Evolutionary conservation across 345 rosid species (phyloP), one percentile per base, ranked within the genome.

Genomic region (Arabis hirsuta): DNA sequence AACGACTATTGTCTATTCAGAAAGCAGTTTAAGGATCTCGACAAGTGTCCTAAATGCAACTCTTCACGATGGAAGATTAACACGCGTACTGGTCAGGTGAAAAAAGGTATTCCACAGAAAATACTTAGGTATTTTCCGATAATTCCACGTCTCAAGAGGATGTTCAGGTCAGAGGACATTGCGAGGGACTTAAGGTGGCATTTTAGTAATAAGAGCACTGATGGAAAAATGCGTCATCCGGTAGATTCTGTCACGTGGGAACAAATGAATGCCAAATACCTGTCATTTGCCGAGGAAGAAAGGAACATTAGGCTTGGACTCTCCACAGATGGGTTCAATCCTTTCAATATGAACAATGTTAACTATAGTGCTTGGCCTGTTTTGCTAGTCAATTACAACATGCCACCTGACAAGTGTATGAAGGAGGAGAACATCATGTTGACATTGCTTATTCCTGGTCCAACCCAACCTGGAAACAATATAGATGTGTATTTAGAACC

Each of bases 401-500:
- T 27, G 29, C 29, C 29, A 2, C 29, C 29, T 27, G 4, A 27
- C 29, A 3, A 2, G 4, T 27, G 29, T 27, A 27, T 27, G 29
- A 27, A 27, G 3, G 4, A 27, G 29, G 29, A 27, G 2, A 27
- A 27, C 16, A 43, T 43, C 46, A n/a, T 56, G 27, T 26, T 56
- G 1, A 9, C 26, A 4, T 38, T 56, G n/a, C 20, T 56, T 3
- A 56, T 56, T 11, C 47, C 46, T 16, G 46, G 31, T 16, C 16
- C 47, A 14, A 14, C 20, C 0, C 47, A 58, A 2, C 63, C 63
- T 19, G 31, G 46, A 3, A 41, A 60, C 10, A 60, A 9, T 13
- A 60, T 60, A 41, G 50, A 60, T 13, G n/a, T 60, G 12, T 60
- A 60, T 34, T 22, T 60, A 60, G 20, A 60, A 24, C 19, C 48